Evolutionary conservation across 352 stramenopile species (phyloP).

Genomic region (Globisporangium radiosum): DNA sequence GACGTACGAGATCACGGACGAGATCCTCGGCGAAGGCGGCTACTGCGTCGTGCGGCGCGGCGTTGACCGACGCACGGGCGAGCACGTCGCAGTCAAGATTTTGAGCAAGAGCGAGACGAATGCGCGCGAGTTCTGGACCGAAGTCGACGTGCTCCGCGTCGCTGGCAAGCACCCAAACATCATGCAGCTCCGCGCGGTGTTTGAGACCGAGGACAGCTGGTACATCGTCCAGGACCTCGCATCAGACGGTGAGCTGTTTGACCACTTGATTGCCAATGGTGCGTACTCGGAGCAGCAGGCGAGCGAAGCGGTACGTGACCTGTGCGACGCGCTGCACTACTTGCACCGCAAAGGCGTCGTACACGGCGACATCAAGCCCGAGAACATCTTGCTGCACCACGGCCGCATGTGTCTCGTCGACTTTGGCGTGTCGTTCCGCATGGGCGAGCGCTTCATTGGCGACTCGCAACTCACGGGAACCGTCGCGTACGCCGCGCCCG

Average conservation of each 20-base stretch:
- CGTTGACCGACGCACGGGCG: conserved; percentile 49
- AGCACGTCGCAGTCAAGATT: conserved; percentile 76
- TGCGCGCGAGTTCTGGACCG: conserved; percentile 76
- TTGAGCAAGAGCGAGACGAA: conserved; percentile 73
- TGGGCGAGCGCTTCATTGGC: conserved; percentile 68
- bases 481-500: conserved; percentile 65
- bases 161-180: conserved; percentile 74
- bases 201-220: conserved; percentile 65
- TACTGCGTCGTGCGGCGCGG: conserved; percentile 77
- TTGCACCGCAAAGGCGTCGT: conserved; percentile 85
- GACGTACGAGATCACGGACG: conserved; percentile 69
- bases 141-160: conserved; percentile 71
- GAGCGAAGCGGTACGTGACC: conserved; percentile 55
- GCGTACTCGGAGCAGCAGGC: conserved; percentile 83
- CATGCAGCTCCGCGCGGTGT: conserved; percentile 67
- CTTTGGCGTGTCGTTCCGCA: conserved; percentile 79
- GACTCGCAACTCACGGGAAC: conserved; percentile 72
- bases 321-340: conserved; percentile 77
- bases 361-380: conserved; percentile 85
- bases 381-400: conserved; percentile 79
- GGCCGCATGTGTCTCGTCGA: conserved; percentile 80
- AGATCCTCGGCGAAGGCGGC: conserved; percentile 75
- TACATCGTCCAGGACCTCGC: conserved; percentile 83
- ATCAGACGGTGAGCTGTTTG: conserved; percentile 83
- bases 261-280: conserved; percentile 79